These are phyloP conservation scores for Pulchroboletus neoregius DNA, from an alignment of 1,284 basidiomycete genomes.

Conservation along the genomic window DNA sequence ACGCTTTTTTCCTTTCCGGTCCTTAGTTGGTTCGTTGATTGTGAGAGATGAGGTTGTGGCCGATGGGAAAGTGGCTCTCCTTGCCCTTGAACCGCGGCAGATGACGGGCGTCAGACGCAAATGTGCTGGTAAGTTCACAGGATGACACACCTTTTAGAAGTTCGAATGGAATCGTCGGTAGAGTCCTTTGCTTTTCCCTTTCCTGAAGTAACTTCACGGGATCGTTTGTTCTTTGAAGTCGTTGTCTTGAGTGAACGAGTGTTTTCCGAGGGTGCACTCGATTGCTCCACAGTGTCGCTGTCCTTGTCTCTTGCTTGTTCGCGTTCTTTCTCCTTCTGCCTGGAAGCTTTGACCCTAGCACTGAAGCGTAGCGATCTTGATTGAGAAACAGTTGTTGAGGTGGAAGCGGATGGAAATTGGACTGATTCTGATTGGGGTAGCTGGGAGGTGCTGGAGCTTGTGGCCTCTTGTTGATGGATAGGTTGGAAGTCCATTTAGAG, in stretches of 20 bases:
- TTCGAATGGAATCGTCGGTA: slow-evolving; percentile 46
- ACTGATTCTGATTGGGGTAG: slow-evolving; percentile 38
- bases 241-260: slow-evolving; percentile 42
- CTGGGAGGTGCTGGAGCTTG: slow-evolving; percentile 48
- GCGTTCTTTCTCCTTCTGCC: slow-evolving; percentile 55
- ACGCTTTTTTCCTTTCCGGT: slow-evolving; percentile 82
- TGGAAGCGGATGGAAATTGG: slow-evolving; percentile 35
- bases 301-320: slow-evolving; percentile 42
- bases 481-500: slow-evolving; percentile 82
- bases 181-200: slow-evolving; percentile 66
- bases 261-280: slow-evolving; percentile 37
- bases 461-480: slow-evolving; percentile 64
- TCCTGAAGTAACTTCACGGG: slow-evolving; percentile 45
- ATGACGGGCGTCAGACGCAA: slow-evolving; percentile 24
- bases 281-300: slow-evolving; percentile 40
- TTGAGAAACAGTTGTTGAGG: slow-evolving; percentile 36
- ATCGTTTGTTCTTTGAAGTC: slow-evolving; percentile 48
- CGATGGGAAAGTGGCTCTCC: slow-evolving; percentile 50
- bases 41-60: slow-evolving; percentile 46
- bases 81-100: slow-evolving; percentile 43
- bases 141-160: slow-evolving; percentile 57
- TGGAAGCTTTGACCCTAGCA: slow-evolving; percentile 73
- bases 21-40: slow-evolving; percentile 70
- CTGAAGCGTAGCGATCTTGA: slow-evolving; percentile 62
- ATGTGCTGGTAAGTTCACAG: slow-evolving; percentile 20